Evolutionary conservation across 2,329 filamentous ascomycete species (phyloP), one percentile per base, ranked within the genome.

Genomic region (Fusarium sp.): DNA sequence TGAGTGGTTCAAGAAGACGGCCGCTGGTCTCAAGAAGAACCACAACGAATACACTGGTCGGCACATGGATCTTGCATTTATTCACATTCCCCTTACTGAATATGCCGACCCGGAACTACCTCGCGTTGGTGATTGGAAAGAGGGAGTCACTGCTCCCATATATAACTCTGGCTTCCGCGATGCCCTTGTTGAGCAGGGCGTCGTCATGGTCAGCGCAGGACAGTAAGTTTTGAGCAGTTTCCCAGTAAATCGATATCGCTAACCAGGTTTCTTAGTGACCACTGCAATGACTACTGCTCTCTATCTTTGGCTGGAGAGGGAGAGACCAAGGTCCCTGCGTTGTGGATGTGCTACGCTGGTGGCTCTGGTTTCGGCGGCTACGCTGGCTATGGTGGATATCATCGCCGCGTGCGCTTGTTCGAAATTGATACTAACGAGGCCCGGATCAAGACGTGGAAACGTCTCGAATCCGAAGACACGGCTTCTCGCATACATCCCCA

Each of bases 261-360:
- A 69, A 77, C 63, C 4, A 75, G 59, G 3, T 43, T 14, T 30
- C 33, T 37, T 45, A 57, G 90, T 77, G 96, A 99, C 75, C 96
- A 99, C 76, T 95, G 92, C 69, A 99, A 99, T 76, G 96, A 99
- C 75, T 98, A 97, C 78, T 99, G 96, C 78, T 90, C 92, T 67
- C 85, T 97, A 10, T 89, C 86, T 2, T 78, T 75, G 19, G 53
- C 77, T 37, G 76, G 75, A 22, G 75, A 82, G 5, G 73, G 62
- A 15, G 80, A 85, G 40, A 78, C 83, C 22, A 79, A 83, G n/a
- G 84, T 85, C 48, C 90, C 91, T 0, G 87, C 90, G 30, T 82
- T 98, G 4, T 99, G 96, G 96, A 97, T 99, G 94, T 99, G 96
- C 82, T 98, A 98, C 78, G 95, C 90, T 10, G 96, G 96, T 32